Percentiles rank a stretch among this genome's conserved stretches.
phyloP scores from a whole-genome alignment of 2,329 filamentous ascomycete species.

The Phialemoniopsis sp. region DNA sequence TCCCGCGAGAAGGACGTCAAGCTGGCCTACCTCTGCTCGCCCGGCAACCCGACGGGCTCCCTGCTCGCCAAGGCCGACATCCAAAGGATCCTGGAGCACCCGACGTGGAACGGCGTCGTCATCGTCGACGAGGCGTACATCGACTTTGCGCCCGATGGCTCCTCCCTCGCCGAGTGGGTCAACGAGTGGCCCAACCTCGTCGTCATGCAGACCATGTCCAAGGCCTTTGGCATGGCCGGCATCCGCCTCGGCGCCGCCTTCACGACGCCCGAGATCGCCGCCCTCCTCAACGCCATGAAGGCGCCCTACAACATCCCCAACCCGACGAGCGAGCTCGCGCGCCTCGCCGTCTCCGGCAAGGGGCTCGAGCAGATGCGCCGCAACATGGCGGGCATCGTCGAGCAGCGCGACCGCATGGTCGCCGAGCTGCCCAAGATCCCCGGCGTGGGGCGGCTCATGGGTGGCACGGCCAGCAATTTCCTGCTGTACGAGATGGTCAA shows the following conservation, averaged over 20 bases:
- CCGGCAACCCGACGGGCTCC: conserved; percentile 88
- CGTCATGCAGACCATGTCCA: conserved; percentile 97
- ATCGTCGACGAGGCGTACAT: conserved; percentile 94
- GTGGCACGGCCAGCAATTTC: conserved; percentile 83
- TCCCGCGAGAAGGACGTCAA: conserved; percentile 65
- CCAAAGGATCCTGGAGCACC: conserved; percentile 70
- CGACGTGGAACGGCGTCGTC: conserved; percentile 91
- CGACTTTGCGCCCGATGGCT: conserved; percentile 74
- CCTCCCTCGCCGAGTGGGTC: conserved; percentile 88
- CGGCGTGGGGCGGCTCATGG: conserved; percentile 77
- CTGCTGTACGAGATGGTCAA: conserved; percentile 85
- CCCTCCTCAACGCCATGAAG: conserved; percentile 85
- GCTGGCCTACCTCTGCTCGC: conserved; percentile 87
- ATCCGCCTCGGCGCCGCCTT: conserved; percentile 89
- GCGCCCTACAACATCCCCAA: conserved; percentile 94
- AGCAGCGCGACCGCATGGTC: conserved; percentile 74
- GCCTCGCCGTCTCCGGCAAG: conserved; percentile 60
- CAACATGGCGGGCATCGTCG: conserved; percentile 66
- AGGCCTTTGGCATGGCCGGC: conserved; percentile 92
- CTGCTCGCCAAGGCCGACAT: conserved; percentile 75
- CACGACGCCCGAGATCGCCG: conserved; percentile 67
- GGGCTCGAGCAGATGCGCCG: conserved; percentile 70
- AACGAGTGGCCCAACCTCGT: conserved; percentile 91
- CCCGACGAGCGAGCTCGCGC: conserved; percentile 78
- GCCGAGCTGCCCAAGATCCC: conserved; percentile 67